phyloP scores from a whole-genome alignment of 2,329 filamentous ascomycete species.

The Diplocarpon mali region DNA sequence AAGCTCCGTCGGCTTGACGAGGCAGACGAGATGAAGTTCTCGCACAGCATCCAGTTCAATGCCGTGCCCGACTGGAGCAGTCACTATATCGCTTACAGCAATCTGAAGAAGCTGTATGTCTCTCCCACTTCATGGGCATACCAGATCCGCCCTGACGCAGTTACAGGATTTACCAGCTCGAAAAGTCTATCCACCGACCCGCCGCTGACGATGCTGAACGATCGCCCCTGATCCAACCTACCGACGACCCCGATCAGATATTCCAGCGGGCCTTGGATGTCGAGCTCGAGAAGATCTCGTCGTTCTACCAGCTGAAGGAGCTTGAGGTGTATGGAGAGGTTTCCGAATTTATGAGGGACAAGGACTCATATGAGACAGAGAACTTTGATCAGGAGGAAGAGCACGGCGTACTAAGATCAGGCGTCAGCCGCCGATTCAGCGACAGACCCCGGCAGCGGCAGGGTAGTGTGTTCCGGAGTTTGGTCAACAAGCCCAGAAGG shows the following conservation, averaged over 20 bases:
- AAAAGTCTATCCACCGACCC: conserved; percentile 65
- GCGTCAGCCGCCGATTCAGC: conserved; percentile 31
- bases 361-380: conserved; percentile 47
- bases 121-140: neutral
- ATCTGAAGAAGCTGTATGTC: conserved; percentile 90
- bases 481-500: conserved; percentile 35
- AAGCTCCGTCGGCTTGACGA: conserved; percentile 63
- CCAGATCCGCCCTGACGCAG: conserved; percentile 4
- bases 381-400: conserved; percentile 27
- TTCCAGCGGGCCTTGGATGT: conserved; percentile 75
- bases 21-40: conserved; percentile 96
- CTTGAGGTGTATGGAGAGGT: conserved; percentile 76
- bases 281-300: conserved; percentile 87
- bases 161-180: conserved; percentile 83
- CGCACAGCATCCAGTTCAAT: conserved; percentile 98
- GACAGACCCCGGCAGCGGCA: conserved; percentile 33
- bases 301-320: conserved; percentile 86
- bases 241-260: conserved; percentile 62
- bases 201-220: conserved; percentile 64
- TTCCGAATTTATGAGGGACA: conserved; percentile 63
- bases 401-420: conserved; percentile 29
- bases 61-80: conserved; percentile 99
- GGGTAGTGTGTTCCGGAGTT: conserved; percentile 41
- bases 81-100: conserved; percentile 96
- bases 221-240: conserved; percentile 65